A percentile compares a stretch with the other conserved stretches of the same genome.
These are phyloP conservation scores for Spatholobus suberectus DNA, from an alignment of 306 rosid genomes.

Conservation along the genomic window DNA sequence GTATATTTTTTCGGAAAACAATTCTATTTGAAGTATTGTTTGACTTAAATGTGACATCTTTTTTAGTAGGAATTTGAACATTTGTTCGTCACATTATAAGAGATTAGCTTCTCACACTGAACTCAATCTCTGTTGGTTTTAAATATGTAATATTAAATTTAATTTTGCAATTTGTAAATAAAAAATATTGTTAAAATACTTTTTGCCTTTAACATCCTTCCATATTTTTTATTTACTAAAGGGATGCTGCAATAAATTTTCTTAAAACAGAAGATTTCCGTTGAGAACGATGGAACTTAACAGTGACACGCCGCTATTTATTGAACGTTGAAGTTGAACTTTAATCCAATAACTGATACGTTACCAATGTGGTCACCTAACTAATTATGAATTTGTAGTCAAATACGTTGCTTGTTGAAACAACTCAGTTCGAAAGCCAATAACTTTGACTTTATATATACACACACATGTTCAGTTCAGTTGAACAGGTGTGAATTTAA, in stretches of 20 bases:
- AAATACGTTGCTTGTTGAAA: conserved; percentile 19
- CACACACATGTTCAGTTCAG: background rate
- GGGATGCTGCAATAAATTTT: background rate
- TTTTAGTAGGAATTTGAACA: too few relatives aligned
- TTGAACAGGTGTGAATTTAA: background rate
- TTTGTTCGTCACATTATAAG: too few relatives aligned
- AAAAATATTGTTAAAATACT: too few relatives aligned
- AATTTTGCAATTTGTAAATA: too few relatives aligned
- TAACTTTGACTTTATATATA: conserved; percentile 14
- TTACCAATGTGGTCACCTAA: background rate
- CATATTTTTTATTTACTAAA: background rate
- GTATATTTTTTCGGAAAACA: too few relatives aligned
- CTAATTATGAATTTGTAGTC: background rate
- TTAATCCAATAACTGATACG: background rate
- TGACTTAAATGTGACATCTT: too few relatives aligned
- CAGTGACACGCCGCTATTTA: conserved; percentile 20
- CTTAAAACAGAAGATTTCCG: background rate
- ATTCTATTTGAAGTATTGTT: too few relatives aligned
- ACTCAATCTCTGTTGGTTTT: too few relatives aligned
- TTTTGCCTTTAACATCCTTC: background rate
- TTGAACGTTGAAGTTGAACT: conserved; percentile 41
- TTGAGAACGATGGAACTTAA: conserved; percentile 5
- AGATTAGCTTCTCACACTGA: too few relatives aligned
- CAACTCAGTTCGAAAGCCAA: background rate
- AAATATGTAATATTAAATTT: too few relatives aligned